Conservation (phyloP, 768 basidiomycete species). For the Fomitopsis serialis region DNA sequence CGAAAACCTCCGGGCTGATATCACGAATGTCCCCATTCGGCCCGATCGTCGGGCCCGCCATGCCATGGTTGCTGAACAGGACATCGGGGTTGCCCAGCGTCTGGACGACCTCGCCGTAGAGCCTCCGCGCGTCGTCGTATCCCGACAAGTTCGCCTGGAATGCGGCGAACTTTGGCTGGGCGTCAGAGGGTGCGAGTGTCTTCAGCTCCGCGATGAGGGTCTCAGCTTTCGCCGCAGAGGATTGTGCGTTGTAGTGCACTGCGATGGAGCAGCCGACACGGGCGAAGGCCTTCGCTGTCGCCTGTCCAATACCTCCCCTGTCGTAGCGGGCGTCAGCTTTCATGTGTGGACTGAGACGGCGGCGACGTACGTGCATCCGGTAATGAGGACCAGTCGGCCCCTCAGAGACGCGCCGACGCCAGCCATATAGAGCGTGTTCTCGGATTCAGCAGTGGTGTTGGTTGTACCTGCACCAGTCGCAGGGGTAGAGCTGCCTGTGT, state of each 20-base stretch:
- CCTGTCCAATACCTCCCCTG: conserved; percentile 50
- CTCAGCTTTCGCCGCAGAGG: conserved; percentile 29
- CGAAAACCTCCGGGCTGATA: conserved; percentile 38
- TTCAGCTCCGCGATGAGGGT: conserved; percentile 34
- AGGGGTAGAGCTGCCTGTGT: not conserved
- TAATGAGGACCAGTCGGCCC: conserved; percentile 32
- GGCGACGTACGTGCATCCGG: conserved; percentile 31
- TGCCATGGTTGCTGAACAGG: conserved; percentile 47
- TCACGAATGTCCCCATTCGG: conserved; percentile 41
- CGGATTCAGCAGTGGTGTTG: not conserved
- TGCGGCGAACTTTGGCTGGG: conserved; percentile 29
- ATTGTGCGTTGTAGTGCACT: conserved; percentile 42
- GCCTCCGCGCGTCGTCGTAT: conserved; percentile 39
- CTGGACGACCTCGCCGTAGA: conserved; percentile 38
- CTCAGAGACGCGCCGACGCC: conserved; percentile 11
- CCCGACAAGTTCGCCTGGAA: conserved; percentile 44
- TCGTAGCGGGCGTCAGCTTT: not conserved
- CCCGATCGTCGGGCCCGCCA: conserved; percentile 36
- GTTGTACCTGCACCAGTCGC: no score
- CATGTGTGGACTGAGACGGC: no score
- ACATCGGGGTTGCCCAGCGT: conserved; percentile 44
- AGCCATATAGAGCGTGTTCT: conserved; percentile 1
- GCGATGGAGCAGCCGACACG: conserved; percentile 38
- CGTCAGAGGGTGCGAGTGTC: conserved; percentile 20
- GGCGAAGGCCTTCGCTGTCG: conserved; percentile 43